phyloP scores from a whole-genome alignment of 2,329 filamentous ascomycete genomes.

The Aspergillus awamori region DNA sequence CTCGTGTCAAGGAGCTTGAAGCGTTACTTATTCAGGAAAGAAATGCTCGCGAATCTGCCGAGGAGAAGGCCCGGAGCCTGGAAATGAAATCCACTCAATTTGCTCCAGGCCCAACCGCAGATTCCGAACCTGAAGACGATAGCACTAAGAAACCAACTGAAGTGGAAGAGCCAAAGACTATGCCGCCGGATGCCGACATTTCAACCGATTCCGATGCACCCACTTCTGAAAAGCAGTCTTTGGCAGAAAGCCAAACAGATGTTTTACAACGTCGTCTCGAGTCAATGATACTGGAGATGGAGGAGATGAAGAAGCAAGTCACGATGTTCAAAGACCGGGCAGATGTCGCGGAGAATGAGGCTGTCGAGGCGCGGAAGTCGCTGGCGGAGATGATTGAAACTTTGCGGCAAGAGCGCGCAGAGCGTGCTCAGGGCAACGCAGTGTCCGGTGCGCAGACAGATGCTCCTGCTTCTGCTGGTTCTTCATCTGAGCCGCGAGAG shows the following conservation, averaged over 20 bases:
- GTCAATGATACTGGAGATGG: conserved; percentile 76
- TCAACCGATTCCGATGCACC: conserved; percentile 16
- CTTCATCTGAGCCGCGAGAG: conserved; percentile 13
- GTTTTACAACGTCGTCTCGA: conserved; percentile 73
- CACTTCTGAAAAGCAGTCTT: conserved; percentile 38
- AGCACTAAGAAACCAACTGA: neutral
- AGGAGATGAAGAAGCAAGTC: conserved; percentile 76
- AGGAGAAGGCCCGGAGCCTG: conserved; percentile 75
- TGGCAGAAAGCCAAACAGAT: conserved; percentile 38
- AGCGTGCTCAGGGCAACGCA: conserved; percentile 50
- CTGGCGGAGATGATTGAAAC: conserved; percentile 86
- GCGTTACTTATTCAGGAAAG: conserved; percentile 76
- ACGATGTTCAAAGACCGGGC: conserved; percentile 76
- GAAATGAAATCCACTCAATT: conserved; percentile 59
- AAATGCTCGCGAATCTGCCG: conserved; percentile 77
- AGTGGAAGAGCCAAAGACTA: conserved; percentile 13
- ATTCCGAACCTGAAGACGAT: conserved; percentile 11
- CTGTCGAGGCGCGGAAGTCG: conserved; percentile 70
- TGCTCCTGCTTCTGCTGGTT: conserved; percentile 15
- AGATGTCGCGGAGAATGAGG: conserved; percentile 78
- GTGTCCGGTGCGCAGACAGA: conserved; percentile 14
- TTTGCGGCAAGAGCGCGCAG: conserved; percentile 68
- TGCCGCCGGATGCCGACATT: conserved; percentile 16
- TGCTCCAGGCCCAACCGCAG: conserved; percentile 16
- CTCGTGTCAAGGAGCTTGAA: conserved; percentile 80